These are phyloP conservation scores for Hymenoscyphus occultus DNA, from an alignment of 2,329 filamentous ascomycete genomes.

Conservation along the genomic window DNA sequence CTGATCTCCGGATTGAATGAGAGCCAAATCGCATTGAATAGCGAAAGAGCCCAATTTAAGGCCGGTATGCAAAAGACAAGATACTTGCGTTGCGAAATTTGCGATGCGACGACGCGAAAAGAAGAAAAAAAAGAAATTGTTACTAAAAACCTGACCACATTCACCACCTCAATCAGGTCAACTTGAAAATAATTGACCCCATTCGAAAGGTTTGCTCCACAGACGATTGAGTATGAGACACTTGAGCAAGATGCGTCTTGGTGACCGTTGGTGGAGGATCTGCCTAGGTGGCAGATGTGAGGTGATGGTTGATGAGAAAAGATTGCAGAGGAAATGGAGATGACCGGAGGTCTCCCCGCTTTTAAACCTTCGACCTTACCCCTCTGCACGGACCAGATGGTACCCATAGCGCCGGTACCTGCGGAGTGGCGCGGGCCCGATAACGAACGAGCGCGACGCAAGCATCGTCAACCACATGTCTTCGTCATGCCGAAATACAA, in stretches of 20 bases:
- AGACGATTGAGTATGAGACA: too few species aligned
- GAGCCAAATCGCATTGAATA: constrained; percentile 41
- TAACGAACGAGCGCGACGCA: background rate
- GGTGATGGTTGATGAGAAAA: constrained; percentile 40
- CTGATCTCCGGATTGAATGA: constrained; percentile 44
- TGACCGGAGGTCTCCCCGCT: constrained; percentile 3
- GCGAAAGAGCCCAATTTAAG: constrained; percentile 43
- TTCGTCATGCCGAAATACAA: background rate
- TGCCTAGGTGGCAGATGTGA: constrained; percentile 42
- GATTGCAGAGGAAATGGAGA: constrained; percentile 4
- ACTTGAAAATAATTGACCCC: background rate
- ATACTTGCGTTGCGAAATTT: background rate
- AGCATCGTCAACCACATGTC: constrained; percentile 1
- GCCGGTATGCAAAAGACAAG: constrained; percentile 39
- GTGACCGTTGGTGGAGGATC: too few species aligned
- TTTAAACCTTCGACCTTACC: background rate
- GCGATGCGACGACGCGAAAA: background rate
- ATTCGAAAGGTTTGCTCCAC: too few species aligned
- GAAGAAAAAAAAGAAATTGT: background rate
- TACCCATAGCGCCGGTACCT: background rate
- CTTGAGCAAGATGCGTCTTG: too few species aligned
- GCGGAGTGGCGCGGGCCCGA: background rate
- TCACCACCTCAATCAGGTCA: background rate
- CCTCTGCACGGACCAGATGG: background rate
- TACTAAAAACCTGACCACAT: background rate